Evolutionary conservation across 1,284 basidiomycete genomes (phyloP), one percentile per base, ranked within the genome.

Genomic region (Chondrostereum purpureum): DNA sequence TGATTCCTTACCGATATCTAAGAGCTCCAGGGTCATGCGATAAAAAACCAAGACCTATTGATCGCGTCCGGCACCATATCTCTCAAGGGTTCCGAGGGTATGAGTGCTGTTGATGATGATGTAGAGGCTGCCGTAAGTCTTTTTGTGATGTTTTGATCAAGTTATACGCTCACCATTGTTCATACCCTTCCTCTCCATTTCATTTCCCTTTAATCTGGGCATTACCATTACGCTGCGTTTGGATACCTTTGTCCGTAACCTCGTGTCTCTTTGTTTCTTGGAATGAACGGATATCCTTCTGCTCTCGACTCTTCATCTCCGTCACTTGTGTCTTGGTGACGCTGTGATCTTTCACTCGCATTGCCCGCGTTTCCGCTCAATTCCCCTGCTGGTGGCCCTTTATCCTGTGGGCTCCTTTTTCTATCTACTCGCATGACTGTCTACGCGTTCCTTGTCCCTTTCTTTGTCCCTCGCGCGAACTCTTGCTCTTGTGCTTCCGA

Each of bases 21-120:
- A 94, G 92, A 88, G 63, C 73, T 95, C 38, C 90, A 93, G 69
- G 92, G 92, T 51, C 92, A 94, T 69, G 88, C 90, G 58, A 91
- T 92, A 64, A 94, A 92, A 70, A 92, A 92, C 62, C 88, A 92
- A 65, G 92, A 93, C 67, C 70, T 94, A 39, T 74, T 94, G 50
- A 77, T 91, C 53, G 90, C 91, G 11, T 88, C 87, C 42, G 90
- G 90, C 23, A 83, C 83, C 12, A 78, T 92, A 48, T 80, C 85
- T n/a, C 73, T 88, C 51, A 83, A 78, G 60, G 89, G 87, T 22
- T 75, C 80, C 39, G 91, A 92, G 58, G 80, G 81, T 23, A 70
- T 91, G 61, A 83, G 78, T 50, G 88, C 88, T 31, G 73, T 88
- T 17, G 86, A 92, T 62, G 91, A 93, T 55, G 92, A 95, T 62